These are phyloP conservation scores for Dianthus caryophyllus DNA, from an alignment of 148 eudicot species.

Conservation along the genomic window DNA sequence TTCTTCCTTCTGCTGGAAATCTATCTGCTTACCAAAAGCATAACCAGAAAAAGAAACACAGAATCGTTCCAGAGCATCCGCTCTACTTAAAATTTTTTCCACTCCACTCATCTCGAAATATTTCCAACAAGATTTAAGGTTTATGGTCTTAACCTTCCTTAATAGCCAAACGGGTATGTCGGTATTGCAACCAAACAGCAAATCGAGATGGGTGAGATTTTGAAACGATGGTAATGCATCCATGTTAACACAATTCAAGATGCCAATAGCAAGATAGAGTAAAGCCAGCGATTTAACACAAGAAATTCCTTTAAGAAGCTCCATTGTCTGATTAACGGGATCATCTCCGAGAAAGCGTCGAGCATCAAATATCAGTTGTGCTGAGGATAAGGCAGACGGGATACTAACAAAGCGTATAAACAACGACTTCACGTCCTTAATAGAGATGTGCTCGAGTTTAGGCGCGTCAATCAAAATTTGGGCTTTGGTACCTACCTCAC, in stretches of 20 bases:
- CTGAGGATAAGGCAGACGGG: not conserved
- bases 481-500: not conserved
- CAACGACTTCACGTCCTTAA: not conserved
- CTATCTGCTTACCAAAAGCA: no score
- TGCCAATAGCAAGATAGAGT: no score
- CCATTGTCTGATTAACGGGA: not conserved
- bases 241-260: not conserved
- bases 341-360: not conserved
- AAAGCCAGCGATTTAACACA: not conserved
- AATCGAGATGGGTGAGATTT: not conserved
- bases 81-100: no score
- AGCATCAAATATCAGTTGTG: not conserved
- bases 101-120: no score
- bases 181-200: not conserved
- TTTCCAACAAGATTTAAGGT: no score
- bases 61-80: no score
- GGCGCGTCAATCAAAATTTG: not conserved
- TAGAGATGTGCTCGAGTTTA: not conserved
- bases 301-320: constrained; percentile 2
- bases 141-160: no score
- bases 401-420: not conserved
- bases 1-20: no score
- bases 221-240: not conserved
- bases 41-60: no score
- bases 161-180: not conserved